Evolutionary conservation across 495 filamentous ascomycete species (phyloP), one percentile per base, ranked within the genome.

Genomic region (Monascus purpureus): DNA sequence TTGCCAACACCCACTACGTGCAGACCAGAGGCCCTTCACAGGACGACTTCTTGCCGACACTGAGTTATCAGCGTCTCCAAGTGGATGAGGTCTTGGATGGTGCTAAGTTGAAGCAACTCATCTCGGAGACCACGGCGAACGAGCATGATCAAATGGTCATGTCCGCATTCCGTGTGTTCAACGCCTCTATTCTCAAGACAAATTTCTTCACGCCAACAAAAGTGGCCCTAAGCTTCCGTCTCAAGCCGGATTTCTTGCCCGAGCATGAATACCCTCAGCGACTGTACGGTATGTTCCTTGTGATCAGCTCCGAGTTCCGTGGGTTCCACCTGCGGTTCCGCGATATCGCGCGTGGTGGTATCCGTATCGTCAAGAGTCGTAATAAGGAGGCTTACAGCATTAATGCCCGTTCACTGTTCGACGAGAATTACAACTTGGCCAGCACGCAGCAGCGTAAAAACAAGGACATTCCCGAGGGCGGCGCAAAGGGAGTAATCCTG

Each of bases 181-280:
- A 96, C 61, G 70, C 69, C 30, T 70, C 76, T 27, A 73, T 94
- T 20, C 65, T 96, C 41, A 96, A 95, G 71, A 96, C 90, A 39
- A 97, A 97, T 65, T 97, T 94, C 65, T 97, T 93, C 69, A 97
- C 90, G 0, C 90, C 90, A 0, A 97, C 90, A 35, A 97, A 97
- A 66, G 88, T 97, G 17, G 90, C 92, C 9, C 70, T 97, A 39
- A 94, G 86, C 61, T 97, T 96, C 77, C 76, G 90, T 33, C 63
- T 96, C 31, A 77, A 94, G 45, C 88, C 90, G 4, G 61, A 55
- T 45, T 96, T 97, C 65, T 67, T 97, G 12, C 90, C 90, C 2
- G 66, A 79, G 43, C 69, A 85, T 31, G 90, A 97, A 58, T 97
- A 97, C 49, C 83, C 92, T 27, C 80, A 85, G 53, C 86, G 79